These are phyloP conservation scores for Candida cerambycidarum DNA, from an alignment of 805 yeast species.

Conservation along the genomic window DNA sequence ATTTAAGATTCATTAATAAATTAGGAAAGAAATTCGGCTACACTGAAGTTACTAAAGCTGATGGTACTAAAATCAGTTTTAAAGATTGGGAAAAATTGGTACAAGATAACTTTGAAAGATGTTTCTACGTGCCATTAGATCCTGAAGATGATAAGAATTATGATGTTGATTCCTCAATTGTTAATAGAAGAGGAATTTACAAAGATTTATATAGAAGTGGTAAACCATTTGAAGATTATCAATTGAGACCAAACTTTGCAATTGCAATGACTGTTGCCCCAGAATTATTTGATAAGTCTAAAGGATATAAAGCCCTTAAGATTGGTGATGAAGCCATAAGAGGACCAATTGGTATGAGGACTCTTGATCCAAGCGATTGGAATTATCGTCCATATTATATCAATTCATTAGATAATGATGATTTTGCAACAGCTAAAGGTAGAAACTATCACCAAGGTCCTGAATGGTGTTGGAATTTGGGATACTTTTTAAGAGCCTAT, in stretches of 20 bases:
- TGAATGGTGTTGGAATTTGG: constrained; percentile 94
- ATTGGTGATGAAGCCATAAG: constrained; percentile 72
- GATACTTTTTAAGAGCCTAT: constrained; percentile 83
- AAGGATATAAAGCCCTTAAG: constrained; percentile 64
- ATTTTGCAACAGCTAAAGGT: constrained; percentile 92
- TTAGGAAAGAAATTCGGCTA: constrained; percentile 61
- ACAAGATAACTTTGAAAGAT: constrained; percentile 72
- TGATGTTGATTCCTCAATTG: constrained; percentile 60
- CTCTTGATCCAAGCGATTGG: constrained; percentile 89
- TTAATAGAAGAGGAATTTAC: constrained; percentile 91
- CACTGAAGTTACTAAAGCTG: constrained; percentile 51
- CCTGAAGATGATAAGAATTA: constrained; percentile 59
- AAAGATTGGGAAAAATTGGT: constrained; percentile 71
- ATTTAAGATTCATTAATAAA: constrained; percentile 73
- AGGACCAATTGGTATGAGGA: constrained; percentile 90
- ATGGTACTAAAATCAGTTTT: constrained; percentile 58
- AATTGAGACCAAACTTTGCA: constrained; percentile 86
- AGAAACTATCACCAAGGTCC: constrained; percentile 98
- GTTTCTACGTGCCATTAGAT: constrained; percentile 72
- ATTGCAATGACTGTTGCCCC: constrained; percentile 96
- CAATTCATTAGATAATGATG: constrained; percentile 76
- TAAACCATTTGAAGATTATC: constrained; percentile 91
- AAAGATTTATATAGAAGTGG: constrained; percentile 82
- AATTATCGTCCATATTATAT: constrained; percentile 88
- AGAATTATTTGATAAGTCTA: constrained; percentile 67